Evolutionary conservation across 768 basidiomycete species (phyloP).

Genomic region (Lentinula lateritia): DNA sequence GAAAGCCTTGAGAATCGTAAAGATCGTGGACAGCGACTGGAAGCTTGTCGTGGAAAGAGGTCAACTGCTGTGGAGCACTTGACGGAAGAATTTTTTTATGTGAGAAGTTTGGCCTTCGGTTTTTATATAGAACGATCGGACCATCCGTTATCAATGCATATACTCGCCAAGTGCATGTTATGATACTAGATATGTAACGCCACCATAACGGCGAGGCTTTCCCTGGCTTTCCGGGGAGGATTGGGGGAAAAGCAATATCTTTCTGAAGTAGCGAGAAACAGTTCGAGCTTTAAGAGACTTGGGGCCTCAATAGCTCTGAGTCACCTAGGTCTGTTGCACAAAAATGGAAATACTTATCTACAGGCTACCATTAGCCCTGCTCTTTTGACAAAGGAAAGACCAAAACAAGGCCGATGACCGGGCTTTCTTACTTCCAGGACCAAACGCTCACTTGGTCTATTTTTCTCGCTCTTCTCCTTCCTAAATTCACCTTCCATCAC

Average conservation of each 20-base stretch:
- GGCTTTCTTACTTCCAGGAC: background rate
- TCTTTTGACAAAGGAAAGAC: background rate
- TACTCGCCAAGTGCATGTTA: background rate
- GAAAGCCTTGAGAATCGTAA: background rate
- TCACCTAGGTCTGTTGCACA: too few relatives aligned
- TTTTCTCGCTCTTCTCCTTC: background rate
- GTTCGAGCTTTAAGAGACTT: too few relatives aligned
- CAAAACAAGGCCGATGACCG: background rate
- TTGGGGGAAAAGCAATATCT: too few relatives aligned
- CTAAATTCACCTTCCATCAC: too few relatives aligned
- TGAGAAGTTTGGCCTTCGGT: background rate
- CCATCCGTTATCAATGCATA: background rate
- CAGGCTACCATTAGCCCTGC: background rate
- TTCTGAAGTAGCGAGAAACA: too few relatives aligned
- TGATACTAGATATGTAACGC: background rate
- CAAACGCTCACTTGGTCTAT: background rate
- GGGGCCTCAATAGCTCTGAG: too few relatives aligned
- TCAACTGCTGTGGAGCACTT: background rate
- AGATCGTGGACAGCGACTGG: background rate
- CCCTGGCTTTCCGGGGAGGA: too few relatives aligned
- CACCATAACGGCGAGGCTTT: background rate
- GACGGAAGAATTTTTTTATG: background rate
- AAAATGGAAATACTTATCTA: background rate
- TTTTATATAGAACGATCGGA: background rate
- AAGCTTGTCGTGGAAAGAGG: background rate